A percentile compares a stretch with the other conserved stretches of the same genome.
Evolutionary conservation across 164 flowering plant species (phyloP).

Genomic region (Houttuynia cordata): DNA sequence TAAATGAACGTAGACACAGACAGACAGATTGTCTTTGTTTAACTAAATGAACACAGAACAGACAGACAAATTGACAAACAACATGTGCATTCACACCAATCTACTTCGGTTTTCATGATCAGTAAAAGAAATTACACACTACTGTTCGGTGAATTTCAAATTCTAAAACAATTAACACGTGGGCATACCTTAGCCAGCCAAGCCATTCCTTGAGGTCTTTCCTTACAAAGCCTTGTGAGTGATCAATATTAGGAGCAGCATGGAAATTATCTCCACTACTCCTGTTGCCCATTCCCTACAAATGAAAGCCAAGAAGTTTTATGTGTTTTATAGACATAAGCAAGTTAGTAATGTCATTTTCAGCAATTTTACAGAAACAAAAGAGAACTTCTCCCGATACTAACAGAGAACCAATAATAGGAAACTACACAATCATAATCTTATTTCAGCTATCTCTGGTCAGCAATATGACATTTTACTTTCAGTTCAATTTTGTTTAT

Average conservation of each 20-base stretch:
- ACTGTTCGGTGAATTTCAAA: not conserved
- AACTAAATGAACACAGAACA: too few species aligned
- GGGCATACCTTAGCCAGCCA: constrained; percentile 67
- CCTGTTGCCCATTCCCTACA: constrained; percentile 97
- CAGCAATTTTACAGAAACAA: not conserved
- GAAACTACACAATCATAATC: too few species aligned
- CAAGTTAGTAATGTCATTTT: not conserved
- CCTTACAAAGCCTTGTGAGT: constrained; percentile 97
- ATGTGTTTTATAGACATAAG: too few species aligned
- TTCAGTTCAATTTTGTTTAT: not conserved
- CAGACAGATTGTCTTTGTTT: too few species aligned
- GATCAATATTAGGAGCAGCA: constrained; percentile 99
- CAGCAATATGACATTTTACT: not conserved
- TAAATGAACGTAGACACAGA: too few species aligned
- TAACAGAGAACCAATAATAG: too few species aligned
- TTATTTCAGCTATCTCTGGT: not conserved
- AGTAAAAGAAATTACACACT: too few species aligned
- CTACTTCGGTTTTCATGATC: not conserved
- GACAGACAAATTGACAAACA: not conserved
- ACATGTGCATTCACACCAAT: not conserved
- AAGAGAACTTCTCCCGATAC: not conserved
- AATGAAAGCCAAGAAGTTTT: too few species aligned
- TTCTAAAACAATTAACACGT: not conserved
- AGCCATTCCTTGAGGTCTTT: constrained; percentile 90
- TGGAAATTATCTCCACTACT: constrained; percentile 97